Evolutionary conservation across 2,329 filamentous ascomycete species (phyloP), one percentile per base, ranked within the genome.

Genomic region (Drechslera avenae): DNA sequence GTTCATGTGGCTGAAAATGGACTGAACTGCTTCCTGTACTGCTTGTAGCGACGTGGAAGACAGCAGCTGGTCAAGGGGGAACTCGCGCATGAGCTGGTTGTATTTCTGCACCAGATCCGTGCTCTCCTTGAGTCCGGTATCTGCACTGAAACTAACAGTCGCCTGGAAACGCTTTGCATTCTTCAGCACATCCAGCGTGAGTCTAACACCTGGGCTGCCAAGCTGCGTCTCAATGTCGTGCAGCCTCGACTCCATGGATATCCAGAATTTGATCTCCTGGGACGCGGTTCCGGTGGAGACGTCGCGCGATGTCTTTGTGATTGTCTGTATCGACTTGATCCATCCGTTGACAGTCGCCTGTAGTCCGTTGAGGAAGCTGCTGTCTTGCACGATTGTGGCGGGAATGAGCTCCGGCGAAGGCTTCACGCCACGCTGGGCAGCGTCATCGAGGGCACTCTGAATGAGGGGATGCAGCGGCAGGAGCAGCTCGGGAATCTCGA

Each of bases 251-350:
- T 99, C 95, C 89, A 99, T 96, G 2, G 91, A 95, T 42, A 99
- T 75, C 94, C 94, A 99, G 70, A 99, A 99, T 74, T 97, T 97
- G 74, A 99, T 96, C 74, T 99, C 94, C 73, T 97, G 94, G 49
- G 90, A 93, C 26, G 94, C 94, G 17, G 91, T 96, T 26, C 86
- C 82, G 59, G 83, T 81, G 72, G 87, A 71, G 1, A 90, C 86
- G 64, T 99, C 94, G 67, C 91, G 86, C 33, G 91, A 90, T 79
- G 96, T 89, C 76, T 95, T 95, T 32, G 94, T 99, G 63, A 97
- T 95, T 39, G 88, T 88, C 73, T 97, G 93, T 59, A 99, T 99
- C 9, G 93, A 96, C 77, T 96, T 96, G 77, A 99, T 99, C 94
- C 94, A 99, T 57, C 88, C 87, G 73, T 97, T 99, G 54, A 97